phyloP scores from a whole-genome alignment of 2,329 filamentous ascomycete species.

The Talaromyces piceae region DNA sequence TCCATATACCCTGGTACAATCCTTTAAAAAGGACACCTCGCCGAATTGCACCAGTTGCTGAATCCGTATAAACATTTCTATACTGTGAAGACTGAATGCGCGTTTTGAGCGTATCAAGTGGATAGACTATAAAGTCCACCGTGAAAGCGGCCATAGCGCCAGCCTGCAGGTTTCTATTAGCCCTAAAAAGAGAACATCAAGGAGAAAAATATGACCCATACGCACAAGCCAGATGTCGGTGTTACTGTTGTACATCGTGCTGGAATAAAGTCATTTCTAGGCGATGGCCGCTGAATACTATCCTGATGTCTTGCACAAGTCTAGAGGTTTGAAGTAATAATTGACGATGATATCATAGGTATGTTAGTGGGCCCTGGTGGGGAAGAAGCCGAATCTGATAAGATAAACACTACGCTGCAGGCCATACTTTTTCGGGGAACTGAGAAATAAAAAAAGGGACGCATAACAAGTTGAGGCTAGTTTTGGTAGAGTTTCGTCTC shows the following conservation, averaged over 20 bases:
- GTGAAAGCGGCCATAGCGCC: constrained; percentile 79
- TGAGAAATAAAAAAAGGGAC: no score
- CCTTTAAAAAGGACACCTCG: constrained; percentile 58
- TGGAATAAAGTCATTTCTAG: not conserved
- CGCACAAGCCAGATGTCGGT: constrained; percentile 52
- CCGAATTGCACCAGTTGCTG: constrained; percentile 47
- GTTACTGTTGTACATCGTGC: constrained; percentile 44
- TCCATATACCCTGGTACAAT: constrained; percentile 80
- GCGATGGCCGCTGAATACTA: no score
- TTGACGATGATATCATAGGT: constrained; percentile 8
- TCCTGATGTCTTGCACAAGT: not conserved
- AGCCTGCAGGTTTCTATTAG: constrained; percentile 46
- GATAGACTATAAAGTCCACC: constrained; percentile 78
- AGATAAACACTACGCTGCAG: not conserved
- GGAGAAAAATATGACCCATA: constrained; percentile 11
- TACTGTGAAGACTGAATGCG: constrained; percentile 74
- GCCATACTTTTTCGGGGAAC: not conserved
- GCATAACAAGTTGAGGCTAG: not conserved
- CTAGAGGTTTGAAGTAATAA: not conserved
- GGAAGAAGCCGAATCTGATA: not conserved
- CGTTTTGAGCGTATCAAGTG: constrained; percentile 84
- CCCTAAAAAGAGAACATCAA: not conserved
- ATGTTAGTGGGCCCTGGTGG: not conserved
- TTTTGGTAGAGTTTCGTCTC: not conserved
- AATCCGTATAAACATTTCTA: constrained; percentile 56